phyloP scores from a whole-genome alignment of 441 rosid genomes.

The Raphanus hybrid region DNA sequence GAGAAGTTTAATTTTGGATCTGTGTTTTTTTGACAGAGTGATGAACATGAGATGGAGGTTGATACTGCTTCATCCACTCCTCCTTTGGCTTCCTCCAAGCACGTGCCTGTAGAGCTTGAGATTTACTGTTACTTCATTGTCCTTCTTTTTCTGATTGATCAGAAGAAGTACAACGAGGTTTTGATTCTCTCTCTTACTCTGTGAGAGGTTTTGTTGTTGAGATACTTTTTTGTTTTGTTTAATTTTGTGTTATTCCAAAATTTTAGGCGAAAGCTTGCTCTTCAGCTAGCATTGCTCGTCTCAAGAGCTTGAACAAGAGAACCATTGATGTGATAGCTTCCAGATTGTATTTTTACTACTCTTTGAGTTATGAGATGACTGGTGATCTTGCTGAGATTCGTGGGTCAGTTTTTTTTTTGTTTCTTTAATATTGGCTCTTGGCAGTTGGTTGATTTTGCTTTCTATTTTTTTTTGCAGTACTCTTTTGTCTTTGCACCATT shows the following conservation, averaged over 20 bases:
- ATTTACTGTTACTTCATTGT: too few relatives aligned
- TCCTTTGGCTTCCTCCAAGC: conserved; percentile 32
- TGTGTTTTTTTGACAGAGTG: background rate
- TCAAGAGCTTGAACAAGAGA: conserved; percentile 58
- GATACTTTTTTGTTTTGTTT: background rate
- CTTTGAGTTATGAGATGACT: conserved; percentile 54
- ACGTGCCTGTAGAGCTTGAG: too few relatives aligned
- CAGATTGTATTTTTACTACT: conserved; percentile 57
- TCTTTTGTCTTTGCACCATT: conserved; percentile 55
- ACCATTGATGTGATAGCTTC: conserved; percentile 65
- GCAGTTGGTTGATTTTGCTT: background rate
- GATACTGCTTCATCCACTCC: conserved; percentile 45
- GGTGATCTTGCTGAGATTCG: conserved; percentile 67
- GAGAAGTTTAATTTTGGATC: background rate
- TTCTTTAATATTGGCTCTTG: background rate
- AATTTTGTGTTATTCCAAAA: too few relatives aligned
- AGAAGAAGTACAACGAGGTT: too few relatives aligned
- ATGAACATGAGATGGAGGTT: background rate
- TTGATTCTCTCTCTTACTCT: background rate
- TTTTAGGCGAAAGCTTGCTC: conserved; percentile 66
- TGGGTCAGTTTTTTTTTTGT: conserved; percentile 44
- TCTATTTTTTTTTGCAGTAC: conserved; percentile 41
- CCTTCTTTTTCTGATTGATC: too few relatives aligned
- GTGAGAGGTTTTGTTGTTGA: too few relatives aligned
- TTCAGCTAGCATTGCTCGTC: conserved; percentile 57